A percentile compares a stretch with the other conserved stretches of the same genome.
phyloP scores from a whole-genome alignment of 1,139 yeast genomes.

The Blastobotrys elegans region DNA sequence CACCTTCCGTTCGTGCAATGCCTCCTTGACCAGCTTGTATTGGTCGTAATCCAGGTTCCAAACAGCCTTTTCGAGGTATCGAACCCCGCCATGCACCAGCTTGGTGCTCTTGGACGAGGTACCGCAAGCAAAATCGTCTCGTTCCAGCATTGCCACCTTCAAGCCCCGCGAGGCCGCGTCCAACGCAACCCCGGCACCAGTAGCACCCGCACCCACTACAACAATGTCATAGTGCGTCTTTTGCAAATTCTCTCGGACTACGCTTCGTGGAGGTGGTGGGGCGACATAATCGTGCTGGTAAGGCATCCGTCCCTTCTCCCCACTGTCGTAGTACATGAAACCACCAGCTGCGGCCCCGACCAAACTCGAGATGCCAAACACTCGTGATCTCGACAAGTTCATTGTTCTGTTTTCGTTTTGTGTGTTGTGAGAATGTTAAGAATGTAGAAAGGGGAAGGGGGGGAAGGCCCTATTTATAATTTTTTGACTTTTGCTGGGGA shows the following conservation, averaged over 20 bases:
- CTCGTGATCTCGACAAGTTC: slow-evolving; percentile 2
- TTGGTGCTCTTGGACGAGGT: slow-evolving; percentile 95
- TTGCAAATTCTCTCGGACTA: slow-evolving; percentile 22
- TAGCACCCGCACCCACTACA: slow-evolving; percentile 93
- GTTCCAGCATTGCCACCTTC: slow-evolving; percentile 81
- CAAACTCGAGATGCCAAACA: slow-evolving; percentile 4
- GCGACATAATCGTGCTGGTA: slow-evolving; percentile 16
- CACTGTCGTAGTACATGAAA: background rate
- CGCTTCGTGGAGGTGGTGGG: slow-evolving; percentile 27
- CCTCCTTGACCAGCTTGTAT: slow-evolving; percentile 88
- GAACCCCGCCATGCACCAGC: slow-evolving; percentile 96
- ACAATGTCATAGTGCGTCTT: slow-evolving; percentile 60
- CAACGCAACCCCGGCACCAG: slow-evolving; percentile 89
- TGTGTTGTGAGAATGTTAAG: background rate
- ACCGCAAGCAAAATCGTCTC: slow-evolving; percentile 85
- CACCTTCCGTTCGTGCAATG: slow-evolving; percentile 85
- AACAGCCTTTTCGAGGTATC: slow-evolving; percentile 92
- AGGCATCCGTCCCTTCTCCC: background rate
- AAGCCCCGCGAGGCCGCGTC: slow-evolving; percentile 91
- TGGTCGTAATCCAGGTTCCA: slow-evolving; percentile 83
- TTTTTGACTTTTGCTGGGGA: no score
- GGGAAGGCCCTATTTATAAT: background rate
- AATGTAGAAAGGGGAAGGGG: background rate
- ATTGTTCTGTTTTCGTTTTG: slow-evolving; percentile 19
- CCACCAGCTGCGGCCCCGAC: slow-evolving; percentile 3